Evolutionary conservation across 306 rosid genomes (phyloP), one percentile per base, ranked within the genome.

Genomic region (Acacia confusa): DNA sequence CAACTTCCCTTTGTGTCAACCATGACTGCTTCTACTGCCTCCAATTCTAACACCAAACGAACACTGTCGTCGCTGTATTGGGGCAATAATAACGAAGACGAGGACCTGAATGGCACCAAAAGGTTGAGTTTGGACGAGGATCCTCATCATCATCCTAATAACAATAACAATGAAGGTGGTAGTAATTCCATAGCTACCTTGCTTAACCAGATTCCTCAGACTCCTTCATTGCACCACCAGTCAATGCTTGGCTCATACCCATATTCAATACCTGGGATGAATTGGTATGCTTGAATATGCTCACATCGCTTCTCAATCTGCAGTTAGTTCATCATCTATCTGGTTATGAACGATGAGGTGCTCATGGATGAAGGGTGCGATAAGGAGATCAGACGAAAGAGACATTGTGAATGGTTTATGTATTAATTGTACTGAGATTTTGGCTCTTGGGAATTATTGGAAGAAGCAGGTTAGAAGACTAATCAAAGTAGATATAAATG

Each of bases 141-240:
- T 10, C 19, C 11, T 60, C 66, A 60, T 58, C 65, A 58, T 38
- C 76, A 52, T n/a, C 4, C n/a, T 1, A 20, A 2, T 45, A 16
- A 83, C 52, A 81, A 84, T 20, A 85, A 80, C 79, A 65, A 65
- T 20, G 70, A 34, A 6, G 83, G 81, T 4, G 83, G 76, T 17
- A 58, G 87, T 71, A 81, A 50, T 50, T 89, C 94, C 17, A 78
- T 91, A 50, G 88, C 94, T 2, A 72, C 89, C 76, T 84, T 95
- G 66, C 92, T 92, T 67, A 83, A 89, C 57, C 94, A 95, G n/a
- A 86, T 94, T 22, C 98, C 97, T 22, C 92, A 85, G 72, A 88
- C 84, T 9, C 84, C 97, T 81, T 80, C 93, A 55, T 81, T 89
- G 86, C 92, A 89, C 81, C 94, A 86, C 76, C 95, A 91, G 38